Base-by-base conservation (phyloP, 2,329 filamentous ascomycete genomes). In the Cladophialophora yegresii region DNA sequence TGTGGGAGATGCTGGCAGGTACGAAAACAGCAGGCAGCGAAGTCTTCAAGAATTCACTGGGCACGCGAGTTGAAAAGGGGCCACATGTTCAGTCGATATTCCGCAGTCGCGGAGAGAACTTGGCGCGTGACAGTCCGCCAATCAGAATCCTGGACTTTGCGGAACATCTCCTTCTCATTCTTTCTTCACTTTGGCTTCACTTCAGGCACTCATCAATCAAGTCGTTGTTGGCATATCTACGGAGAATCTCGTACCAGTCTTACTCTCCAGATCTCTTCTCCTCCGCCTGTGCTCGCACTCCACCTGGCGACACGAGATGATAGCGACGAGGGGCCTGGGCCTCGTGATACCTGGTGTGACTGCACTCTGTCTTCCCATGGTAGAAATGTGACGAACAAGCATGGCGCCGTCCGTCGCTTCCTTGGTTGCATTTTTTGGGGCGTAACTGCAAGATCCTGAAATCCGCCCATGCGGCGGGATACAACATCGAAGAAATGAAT, bases 1-100 rank as follows among this genome's bases (percentile, higher is more conserved):
- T 61, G 62, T 75, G 10, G 16, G 20, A 47, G 30, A 47, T 45
- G 32, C 26, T 45, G 28, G 8, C 30, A 23, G 22, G 47, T 13
- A 30, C 28, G 7, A 22, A 20, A 50, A 30, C n/a, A n/a, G 30
- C n/a, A 43, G 32, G 10, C 10, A 30, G 10, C 13, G 30, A 12
- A 58, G 20, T 50, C 47, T 13, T 26, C 20, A 8, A 26, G 26
- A 30, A 9, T 2, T 54, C 51, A 54, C 32, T 32, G 28, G 51
- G 51, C 22, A 33, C 51, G 51, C 51, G 51, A 54, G 36, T n/a
- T 50, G 47, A 20, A 54, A 54, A 54, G 28, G 51, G 26, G 51
- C 51, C 51, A 54, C 47, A 51, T 51, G 36, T 43, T 28, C 26
- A 6, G 6, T 40, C 36, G 45, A 49, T 23, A 49, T 54, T 54